Conservation (phyloP, 2,329 filamentous ascomycete genomes). For the Alternaria brassicicola region DNA sequence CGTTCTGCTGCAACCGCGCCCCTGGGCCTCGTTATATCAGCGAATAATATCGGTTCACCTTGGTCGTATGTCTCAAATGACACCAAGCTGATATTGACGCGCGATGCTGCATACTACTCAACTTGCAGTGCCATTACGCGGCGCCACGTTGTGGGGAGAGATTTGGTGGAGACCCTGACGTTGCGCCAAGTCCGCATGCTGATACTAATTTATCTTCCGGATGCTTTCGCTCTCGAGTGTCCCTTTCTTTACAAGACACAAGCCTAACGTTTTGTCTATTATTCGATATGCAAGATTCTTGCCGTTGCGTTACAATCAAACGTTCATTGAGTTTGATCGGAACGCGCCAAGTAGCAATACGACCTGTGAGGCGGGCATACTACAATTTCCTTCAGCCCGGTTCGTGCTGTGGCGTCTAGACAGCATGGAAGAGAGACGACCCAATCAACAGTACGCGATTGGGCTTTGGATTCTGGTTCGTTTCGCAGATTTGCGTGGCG, state of each 20-base stretch:
- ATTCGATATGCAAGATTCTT: neutral
- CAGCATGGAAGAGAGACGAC: neutral
- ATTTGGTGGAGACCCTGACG: constrained; percentile 10
- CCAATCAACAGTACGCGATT: neutral
- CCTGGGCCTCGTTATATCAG: constrained; percentile 9
- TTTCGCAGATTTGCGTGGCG: neutral
- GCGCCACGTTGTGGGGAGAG: constrained; percentile 10
- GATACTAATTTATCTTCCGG: neutral
- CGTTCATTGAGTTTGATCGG: neutral
- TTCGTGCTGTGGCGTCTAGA: neutral
- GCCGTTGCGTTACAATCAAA: neutral
- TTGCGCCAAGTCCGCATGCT: constrained; percentile 13
- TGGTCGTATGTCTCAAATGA: neutral
- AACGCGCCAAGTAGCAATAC: neutral
- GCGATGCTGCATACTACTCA: neutral
- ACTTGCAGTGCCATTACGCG: constrained; percentile 11
- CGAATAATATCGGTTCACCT: constrained; percentile 3
- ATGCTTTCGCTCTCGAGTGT: neutral
- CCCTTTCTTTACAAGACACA: too few species aligned
- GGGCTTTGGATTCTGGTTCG: neutral
- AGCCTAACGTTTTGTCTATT: neutral
- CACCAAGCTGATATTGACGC: constrained; percentile 1
- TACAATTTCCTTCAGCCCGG: neutral
- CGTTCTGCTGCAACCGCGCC: constrained; percentile 15
- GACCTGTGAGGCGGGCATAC: neutral